Evolutionary conservation across 2,329 filamentous ascomycete genomes (phyloP), one percentile per base, ranked within the genome.

Genomic region (Alternaria dauci): DNA sequence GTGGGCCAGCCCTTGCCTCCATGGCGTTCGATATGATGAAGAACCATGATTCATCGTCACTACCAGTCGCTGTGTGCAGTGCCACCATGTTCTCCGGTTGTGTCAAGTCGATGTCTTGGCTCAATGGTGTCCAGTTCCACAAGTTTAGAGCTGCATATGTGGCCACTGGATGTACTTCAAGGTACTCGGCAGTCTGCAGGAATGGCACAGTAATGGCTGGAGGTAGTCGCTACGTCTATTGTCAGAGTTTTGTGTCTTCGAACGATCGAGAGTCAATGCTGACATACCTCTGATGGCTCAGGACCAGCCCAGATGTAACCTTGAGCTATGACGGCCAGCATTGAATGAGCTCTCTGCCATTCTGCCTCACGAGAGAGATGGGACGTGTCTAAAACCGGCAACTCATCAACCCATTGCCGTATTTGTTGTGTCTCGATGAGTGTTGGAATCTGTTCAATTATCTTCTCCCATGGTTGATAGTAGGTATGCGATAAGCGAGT

Each of bases 381-480:
- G 65, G 84, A 82, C 55, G 91, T 92, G 54, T 89, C 90, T 67
- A 96, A 86, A 52, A 93, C 81, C 3, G 92, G 91, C 61, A 96
- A 84, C 50, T 84, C 83, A 69, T 94, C 88, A 58, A 96, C 85
- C 62, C 91, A 86, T 52, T 86, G 84, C 47, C 92, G 88, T 59
- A 96, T 84, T 55, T 91, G 87, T 73, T 89, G 89, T 76, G 87
- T 92, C 55, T 94, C 84, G 53, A 96, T 87, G 52, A 96, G 83
- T 1, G 86, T 84, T 76, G 94, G 92, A 16, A 97, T 83, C 71
- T 94, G 93, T 63, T 88, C 85, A 39, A 88, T 86, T 50, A 95
- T 86, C 44, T 88, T 85, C 79, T 97, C 93, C 93, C 93, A 97
- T 74, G 91, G 91, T 77, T 91, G 89, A 79, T 96, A 97, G 81